Evolutionary conservation across 352 stramenopile species (phyloP).

Genomic region (Pythium myriotylum): DNA sequence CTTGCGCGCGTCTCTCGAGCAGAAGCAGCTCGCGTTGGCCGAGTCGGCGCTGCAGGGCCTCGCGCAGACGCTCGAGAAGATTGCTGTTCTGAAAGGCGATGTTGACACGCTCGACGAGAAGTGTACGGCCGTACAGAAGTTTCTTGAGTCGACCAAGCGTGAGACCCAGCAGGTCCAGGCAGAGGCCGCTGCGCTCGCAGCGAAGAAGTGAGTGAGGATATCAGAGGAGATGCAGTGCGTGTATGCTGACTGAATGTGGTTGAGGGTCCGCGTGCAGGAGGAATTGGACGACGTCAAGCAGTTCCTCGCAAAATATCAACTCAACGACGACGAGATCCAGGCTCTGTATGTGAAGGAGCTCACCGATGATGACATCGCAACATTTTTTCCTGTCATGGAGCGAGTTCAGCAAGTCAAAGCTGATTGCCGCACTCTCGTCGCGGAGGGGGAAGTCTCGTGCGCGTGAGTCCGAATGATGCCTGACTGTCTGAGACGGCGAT

Average conservation of each 20-base stretch:
- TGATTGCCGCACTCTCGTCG: constrained; percentile 69
- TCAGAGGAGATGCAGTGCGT: not conserved
- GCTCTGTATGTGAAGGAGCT: constrained; percentile 45
- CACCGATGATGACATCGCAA: constrained; percentile 46
- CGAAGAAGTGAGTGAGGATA: constrained; percentile 35
- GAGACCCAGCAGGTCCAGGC: constrained; percentile 70
- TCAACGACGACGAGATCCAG: constrained; percentile 68
- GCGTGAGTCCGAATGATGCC: no score
- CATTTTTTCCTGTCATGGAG: constrained; percentile 74
- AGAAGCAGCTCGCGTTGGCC: constrained; percentile 56
- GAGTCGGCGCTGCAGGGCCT: constrained; percentile 49
- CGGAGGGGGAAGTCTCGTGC: constrained; percentile 44
- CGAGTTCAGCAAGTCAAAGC: constrained; percentile 69
- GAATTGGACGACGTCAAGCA: constrained; percentile 50
- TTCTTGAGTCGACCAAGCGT: constrained; percentile 61
- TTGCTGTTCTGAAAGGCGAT: constrained; percentile 36
- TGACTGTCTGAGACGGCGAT: no score
- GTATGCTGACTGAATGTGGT: not conserved
- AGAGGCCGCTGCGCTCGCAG: constrained; percentile 45
- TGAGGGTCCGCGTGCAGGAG: constrained; percentile 46
- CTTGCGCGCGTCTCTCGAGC: constrained; percentile 49
- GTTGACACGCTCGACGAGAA: constrained; percentile 53
- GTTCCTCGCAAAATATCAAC: constrained; percentile 76
- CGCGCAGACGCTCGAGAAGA: constrained; percentile 40
- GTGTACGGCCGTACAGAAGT: constrained; percentile 50